phyloP scores from a whole-genome alignment of 2,329 filamentous ascomycete genomes.

The Scedosporium boydii region DNA sequence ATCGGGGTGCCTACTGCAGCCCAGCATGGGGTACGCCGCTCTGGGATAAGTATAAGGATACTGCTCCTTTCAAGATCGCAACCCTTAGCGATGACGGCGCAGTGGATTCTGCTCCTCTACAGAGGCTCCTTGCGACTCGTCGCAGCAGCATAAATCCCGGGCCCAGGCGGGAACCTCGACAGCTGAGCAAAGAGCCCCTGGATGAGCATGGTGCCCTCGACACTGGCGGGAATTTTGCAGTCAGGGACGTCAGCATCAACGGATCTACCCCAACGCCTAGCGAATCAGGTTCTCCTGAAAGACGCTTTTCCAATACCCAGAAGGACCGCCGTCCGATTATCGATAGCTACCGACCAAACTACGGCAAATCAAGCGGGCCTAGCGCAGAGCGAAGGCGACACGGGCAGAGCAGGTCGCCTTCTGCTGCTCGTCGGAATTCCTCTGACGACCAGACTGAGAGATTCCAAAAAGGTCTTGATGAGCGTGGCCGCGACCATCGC shows the following conservation, averaged over 20 bases:
- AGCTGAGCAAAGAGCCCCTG: constrained; percentile 6
- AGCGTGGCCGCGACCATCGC: not conserved
- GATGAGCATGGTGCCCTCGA: constrained; percentile 7
- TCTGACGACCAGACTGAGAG: not conserved
- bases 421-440: not conserved
- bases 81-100: not conserved
- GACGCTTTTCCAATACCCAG: not conserved
- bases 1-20: constrained; percentile 30
- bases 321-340: constrained; percentile 1
- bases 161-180: constrained; percentile 7
- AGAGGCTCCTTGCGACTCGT: constrained; percentile 6
- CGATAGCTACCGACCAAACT: constrained; percentile 6
- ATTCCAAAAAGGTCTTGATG: not conserved
- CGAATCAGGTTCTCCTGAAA: not conserved
- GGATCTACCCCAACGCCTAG: not conserved
- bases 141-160: constrained; percentile 7
- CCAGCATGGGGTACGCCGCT: constrained; percentile 29
- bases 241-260: not conserved
- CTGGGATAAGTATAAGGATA: constrained; percentile 30
- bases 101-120: constrained; percentile 14
- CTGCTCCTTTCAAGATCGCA: constrained; percentile 30
- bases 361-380: constrained; percentile 8
- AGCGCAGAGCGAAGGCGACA: constrained; percentile 8
- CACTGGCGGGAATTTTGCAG: not conserved
- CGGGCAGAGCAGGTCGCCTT: constrained; percentile 2